Conservation (phyloP, 495 filamentous ascomycete genomes). For the Tirmania nivea region DNA sequence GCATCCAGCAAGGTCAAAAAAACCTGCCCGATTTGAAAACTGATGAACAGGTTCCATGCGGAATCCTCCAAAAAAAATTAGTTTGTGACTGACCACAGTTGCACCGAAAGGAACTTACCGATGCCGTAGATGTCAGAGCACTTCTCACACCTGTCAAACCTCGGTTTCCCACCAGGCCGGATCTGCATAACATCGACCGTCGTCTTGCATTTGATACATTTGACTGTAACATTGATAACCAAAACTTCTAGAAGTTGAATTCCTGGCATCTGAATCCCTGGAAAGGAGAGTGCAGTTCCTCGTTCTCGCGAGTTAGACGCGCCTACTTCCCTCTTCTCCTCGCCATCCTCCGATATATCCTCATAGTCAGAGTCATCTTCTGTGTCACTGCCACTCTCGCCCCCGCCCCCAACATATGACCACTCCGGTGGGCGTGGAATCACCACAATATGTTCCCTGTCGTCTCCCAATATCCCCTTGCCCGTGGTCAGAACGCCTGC, state of each 20-base stretch:
- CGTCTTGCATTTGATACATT: slow-evolving; percentile 72
- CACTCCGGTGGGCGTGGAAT: slow-evolving; percentile 75
- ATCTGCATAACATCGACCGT: slow-evolving; percentile 48
- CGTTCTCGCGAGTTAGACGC: slow-evolving; percentile 26
- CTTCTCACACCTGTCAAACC: slow-evolving; percentile 43
- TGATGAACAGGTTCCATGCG: slow-evolving; percentile 56
- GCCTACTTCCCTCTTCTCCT: slow-evolving; percentile 28
- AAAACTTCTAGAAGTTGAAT: slow-evolving; percentile 61
- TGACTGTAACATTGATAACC: slow-evolving; percentile 47
- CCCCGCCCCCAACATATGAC: slow-evolving; percentile 25
- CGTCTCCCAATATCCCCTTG: slow-evolving; percentile 2
- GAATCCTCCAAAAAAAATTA: slow-evolving; percentile 28
- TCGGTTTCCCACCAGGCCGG: slow-evolving; percentile 22
- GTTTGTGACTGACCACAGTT: background rate
- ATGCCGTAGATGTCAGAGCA: slow-evolving; percentile 49
- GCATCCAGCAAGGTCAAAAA: slow-evolving; percentile 63
- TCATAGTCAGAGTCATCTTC: slow-evolving; percentile 28
- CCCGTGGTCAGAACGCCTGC: slow-evolving; percentile 11
- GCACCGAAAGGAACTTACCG: slow-evolving; percentile 16
- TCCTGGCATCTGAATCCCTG: slow-evolving; percentile 55
- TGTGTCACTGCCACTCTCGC: slow-evolving; percentile 22
- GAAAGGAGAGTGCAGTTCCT: slow-evolving; percentile 66
- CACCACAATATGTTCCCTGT: slow-evolving; percentile 44
- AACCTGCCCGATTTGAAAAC: slow-evolving; percentile 55
- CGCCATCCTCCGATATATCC: slow-evolving; percentile 21